phyloP scores from a whole-genome alignment of 2,329 filamentous ascomycete species.

The Epicoccum nigrum region DNA sequence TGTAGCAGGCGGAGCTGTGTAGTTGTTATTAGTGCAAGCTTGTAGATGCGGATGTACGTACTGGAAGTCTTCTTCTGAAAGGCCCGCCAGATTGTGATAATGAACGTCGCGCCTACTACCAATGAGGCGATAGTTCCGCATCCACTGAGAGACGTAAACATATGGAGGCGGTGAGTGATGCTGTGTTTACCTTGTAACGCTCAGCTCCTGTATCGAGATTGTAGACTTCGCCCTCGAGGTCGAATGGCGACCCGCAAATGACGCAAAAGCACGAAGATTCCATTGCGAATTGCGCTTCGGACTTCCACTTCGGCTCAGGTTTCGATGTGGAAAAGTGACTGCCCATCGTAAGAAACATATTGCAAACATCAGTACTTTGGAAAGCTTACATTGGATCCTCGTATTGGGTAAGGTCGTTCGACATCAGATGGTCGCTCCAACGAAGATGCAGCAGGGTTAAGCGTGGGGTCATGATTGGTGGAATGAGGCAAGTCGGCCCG shows the following conservation, averaged over 20 bases:
- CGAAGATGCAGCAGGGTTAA: too few species aligned
- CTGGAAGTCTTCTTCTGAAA: constrained; percentile 13
- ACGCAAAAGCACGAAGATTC: constrained; percentile 34
- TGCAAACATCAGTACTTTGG: not conserved
- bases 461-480: too few species aligned
- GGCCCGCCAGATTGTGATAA: constrained; percentile 7
- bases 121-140: constrained; percentile 30
- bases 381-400: not conserved
- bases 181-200: constrained; percentile 17
- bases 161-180: not conserved
- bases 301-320: constrained; percentile 17
- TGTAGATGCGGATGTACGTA: not conserved
- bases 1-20: constrained; percentile 10
- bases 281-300: constrained; percentile 29
- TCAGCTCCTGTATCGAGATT: constrained; percentile 26
- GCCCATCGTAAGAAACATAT: constrained; percentile 19
- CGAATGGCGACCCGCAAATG: constrained; percentile 36
- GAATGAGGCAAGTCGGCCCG: too few species aligned
- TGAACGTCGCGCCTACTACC: constrained; percentile 15
- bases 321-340: constrained; percentile 21
- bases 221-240: constrained; percentile 29
- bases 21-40: not conserved
- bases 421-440: not conserved
- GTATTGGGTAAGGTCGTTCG: not conserved
- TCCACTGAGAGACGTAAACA: constrained; percentile 27